Percentiles rank a stretch among this genome's conserved stretches.
Conservation (phyloP, 2,329 filamentous ascomycete species). For the Xylaria sp. region DNA sequence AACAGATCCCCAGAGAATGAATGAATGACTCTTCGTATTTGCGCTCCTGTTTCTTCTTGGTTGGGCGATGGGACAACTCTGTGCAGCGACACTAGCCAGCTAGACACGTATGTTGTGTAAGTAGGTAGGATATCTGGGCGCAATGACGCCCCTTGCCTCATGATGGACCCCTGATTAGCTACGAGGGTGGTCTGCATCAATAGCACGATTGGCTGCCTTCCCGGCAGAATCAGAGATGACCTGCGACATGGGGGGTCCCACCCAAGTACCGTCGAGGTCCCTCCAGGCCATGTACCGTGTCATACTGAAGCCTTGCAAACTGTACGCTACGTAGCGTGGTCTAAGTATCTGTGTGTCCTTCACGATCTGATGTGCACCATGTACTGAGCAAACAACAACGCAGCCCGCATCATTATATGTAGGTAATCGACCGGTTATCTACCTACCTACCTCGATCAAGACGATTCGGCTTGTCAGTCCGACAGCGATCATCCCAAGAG, state of each 20-base stretch:
- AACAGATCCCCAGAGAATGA: conserved; percentile 15
- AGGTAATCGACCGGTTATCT: conserved; percentile 14
- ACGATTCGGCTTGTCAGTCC: not conserved
- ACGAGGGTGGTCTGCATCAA: conserved; percentile 35
- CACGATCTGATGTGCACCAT: not conserved
- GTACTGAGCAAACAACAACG: conserved; percentile 24
- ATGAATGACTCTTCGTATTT: conserved; percentile 14
- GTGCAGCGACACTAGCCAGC: conserved; percentile 26
- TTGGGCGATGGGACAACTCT: conserved; percentile 28
- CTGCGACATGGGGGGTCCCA: conserved; percentile 42
- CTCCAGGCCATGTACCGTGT: conserved; percentile 37
- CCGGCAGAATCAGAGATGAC: conserved; percentile 42
- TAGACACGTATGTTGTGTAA: conserved; percentile 39
- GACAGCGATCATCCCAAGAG: not conserved
- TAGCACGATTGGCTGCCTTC: conserved; percentile 47
- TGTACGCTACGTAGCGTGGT: conserved; percentile 6
- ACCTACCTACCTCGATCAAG: not conserved
- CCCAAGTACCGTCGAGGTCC: conserved; percentile 43
- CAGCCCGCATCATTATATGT: conserved; percentile 1
- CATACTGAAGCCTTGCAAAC: conserved; percentile 18
- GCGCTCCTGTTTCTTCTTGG: conserved; percentile 27
- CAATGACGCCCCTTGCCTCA: conserved; percentile 46
- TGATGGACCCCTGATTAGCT: conserved; percentile 46
- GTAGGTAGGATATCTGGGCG: conserved; percentile 32
- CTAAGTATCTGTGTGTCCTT: not conserved